Percentiles rank a stretch among this genome's conserved stretches.
Evolutionary conservation across 768 basidiomycete genomes (phyloP).

Genomic region (Multifurca ochricompacta): DNA sequence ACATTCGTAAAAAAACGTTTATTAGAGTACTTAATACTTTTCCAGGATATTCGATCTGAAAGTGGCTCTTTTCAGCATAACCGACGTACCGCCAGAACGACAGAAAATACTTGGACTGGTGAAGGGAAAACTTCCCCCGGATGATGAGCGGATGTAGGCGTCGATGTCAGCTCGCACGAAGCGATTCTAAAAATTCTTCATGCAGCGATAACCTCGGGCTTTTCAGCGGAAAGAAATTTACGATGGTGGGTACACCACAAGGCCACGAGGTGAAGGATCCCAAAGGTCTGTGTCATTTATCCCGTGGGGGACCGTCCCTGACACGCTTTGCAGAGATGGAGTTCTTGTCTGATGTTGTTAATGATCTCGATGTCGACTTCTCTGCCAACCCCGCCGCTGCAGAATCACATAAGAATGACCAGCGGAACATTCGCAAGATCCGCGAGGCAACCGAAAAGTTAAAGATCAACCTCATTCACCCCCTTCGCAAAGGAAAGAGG

Average conservation of each 20-base stretch:
- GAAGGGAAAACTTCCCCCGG: conserved; percentile 74
- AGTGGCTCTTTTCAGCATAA: conserved; percentile 53
- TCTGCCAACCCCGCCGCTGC: conserved; percentile 51
- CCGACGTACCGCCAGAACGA: conserved; percentile 72
- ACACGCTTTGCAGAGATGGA: conserved; percentile 42
- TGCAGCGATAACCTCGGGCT: conserved; percentile 53
- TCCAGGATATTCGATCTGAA: conserved; percentile 77
- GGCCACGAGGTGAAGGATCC: conserved; percentile 83
- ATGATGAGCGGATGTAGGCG: conserved; percentile 56
- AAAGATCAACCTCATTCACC: conserved; percentile 64
- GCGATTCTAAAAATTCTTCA: conserved; percentile 3
- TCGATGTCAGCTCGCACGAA: background rate
- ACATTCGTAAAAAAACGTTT: background rate
- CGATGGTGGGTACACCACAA: conserved; percentile 79
- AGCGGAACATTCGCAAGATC: conserved; percentile 75
- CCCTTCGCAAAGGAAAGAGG: conserved; percentile 67
- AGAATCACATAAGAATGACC: conserved; percentile 60
- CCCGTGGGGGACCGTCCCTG: background rate
- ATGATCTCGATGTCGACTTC: conserved; percentile 80
- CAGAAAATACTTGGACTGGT: conserved; percentile 85
- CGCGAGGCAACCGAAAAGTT: conserved; percentile 62
- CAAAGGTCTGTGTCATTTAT: conserved; percentile 33
- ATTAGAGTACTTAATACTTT: background rate
- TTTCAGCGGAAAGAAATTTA: conserved; percentile 62
- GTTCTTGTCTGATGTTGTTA: conserved; percentile 60